Percentiles rank a stretch among this genome's conserved stretches.
These are phyloP conservation scores for Colletotrichum lentis DNA, from an alignment of 2,329 filamentous ascomycete genomes.

Conservation along the genomic window DNA sequence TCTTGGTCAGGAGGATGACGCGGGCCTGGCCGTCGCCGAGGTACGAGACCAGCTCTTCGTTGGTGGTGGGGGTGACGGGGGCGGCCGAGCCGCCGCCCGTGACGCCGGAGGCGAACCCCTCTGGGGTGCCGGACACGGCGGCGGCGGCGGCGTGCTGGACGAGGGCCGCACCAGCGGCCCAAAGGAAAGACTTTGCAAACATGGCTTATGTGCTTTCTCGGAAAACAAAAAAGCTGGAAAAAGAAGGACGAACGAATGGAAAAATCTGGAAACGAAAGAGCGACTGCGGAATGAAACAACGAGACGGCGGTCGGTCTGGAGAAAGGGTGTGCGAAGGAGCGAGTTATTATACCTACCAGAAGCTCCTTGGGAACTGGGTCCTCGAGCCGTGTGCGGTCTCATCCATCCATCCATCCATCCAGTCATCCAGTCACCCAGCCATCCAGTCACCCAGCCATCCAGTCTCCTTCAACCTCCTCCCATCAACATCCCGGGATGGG, in stretches of 20 bases:
- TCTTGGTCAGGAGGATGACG: slow-evolving; percentile 66
- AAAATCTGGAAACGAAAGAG: slow-evolving; percentile 27
- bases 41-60: slow-evolving; percentile 66
- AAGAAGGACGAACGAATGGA: neutral
- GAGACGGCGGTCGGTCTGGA: neutral
- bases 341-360: slow-evolving; percentile 19
- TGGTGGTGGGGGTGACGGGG: slow-evolving; percentile 62
- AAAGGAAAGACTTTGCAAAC: slow-evolving; percentile 33
- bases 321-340: neutral
- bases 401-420: no score
- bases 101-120: slow-evolving; percentile 59
- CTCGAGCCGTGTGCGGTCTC: neutral
- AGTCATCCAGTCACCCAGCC: no score
- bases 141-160: slow-evolving; percentile 34
- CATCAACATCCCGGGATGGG: slow-evolving; percentile 3
- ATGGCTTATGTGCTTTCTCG: slow-evolving; percentile 4
- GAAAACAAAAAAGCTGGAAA: neutral
- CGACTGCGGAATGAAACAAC: slow-evolving; percentile 13
- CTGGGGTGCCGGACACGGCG: slow-evolving; percentile 49
- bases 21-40: slow-evolving; percentile 62
- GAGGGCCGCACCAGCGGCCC: slow-evolving; percentile 33
- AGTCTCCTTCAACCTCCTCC: neutral
- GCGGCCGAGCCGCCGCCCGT: slow-evolving; percentile 67
- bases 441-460: no score
- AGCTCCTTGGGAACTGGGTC: slow-evolving; percentile 8